Evolutionary conservation across 768 basidiomycete genomes (phyloP), one percentile per base, ranked within the genome.

Genomic region (Peribolospora baueri): DNA sequence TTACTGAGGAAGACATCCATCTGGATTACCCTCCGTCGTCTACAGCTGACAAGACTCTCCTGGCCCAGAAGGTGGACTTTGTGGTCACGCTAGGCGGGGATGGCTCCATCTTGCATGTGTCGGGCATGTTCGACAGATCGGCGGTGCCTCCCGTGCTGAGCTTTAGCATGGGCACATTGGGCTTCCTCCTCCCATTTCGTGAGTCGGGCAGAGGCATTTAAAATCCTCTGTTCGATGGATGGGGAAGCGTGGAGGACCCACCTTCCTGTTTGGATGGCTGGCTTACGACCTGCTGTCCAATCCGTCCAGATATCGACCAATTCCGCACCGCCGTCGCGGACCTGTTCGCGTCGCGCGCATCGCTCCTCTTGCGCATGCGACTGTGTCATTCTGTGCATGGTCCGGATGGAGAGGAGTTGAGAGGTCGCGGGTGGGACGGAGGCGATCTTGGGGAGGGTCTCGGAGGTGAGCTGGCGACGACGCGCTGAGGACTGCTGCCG

Each of bases 171-270:
- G 90, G 90, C 6, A 88, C 84, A 7, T 72, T 95, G 0, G 90
- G 90, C 3, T 95, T 95, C 68, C 70, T 95, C 5, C 73, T 93
- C 25, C 90, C 90, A 0, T 93, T 93, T 66, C 84, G 90, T 87
- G 63, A 70, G 90, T 72, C 6, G 5, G 9, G 38, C 48, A 36
- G 51, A 41, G 25, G 9, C 9, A n/a, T 9, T n/a, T 46, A 8
- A n/a, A 46, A n/a, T n/a, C 11, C 25, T 46, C 46, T 14, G 14
- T 10, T 14, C 14, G 46, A 46, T 46, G 13, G 9, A 37, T 9
- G 13, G 13, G 49, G 52, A 10, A 37, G 9, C 37, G 53, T 36
- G 41, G 10, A 36, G 14, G 47, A 13, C 40, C 36, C 36, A 46
- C 13, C 7, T 0, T 3, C n/a, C 36, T 14, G 10, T 7, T 40